These are phyloP conservation scores for Ascochyta clinopodiicola DNA, from an alignment of 2,329 filamentous ascomycete genomes.

Conservation along the genomic window DNA sequence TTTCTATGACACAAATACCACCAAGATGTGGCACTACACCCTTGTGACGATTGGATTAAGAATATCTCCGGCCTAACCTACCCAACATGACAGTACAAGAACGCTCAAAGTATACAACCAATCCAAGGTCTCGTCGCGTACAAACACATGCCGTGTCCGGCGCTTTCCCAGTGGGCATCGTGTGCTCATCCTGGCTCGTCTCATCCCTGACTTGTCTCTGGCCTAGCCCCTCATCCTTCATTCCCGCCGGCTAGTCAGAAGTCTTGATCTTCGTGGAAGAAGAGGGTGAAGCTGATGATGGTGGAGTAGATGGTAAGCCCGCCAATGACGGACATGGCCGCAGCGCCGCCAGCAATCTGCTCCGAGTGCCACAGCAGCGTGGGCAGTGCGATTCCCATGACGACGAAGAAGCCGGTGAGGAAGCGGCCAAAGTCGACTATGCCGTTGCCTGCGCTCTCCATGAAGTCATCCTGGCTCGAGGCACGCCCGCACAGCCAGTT, in stretches of 20 bases:
- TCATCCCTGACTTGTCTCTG: slow-evolving; percentile 9
- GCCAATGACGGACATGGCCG: slow-evolving; percentile 93
- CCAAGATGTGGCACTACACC: not conserved
- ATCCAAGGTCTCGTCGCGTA: slow-evolving; percentile 13
- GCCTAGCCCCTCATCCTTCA: slow-evolving; percentile 19
- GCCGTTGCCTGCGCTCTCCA: slow-evolving; percentile 80
- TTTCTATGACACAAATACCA: slow-evolving; percentile 6
- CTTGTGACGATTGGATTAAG: not conserved
- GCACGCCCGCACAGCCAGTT: slow-evolving; percentile 95
- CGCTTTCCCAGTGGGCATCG: not conserved
- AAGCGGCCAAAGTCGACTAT: slow-evolving; percentile 94
- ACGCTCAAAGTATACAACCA: slow-evolving; percentile 29
- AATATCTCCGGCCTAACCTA: slow-evolving; percentile 3
- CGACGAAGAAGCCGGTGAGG: slow-evolving; percentile 90
- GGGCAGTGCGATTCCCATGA: slow-evolving; percentile 96
- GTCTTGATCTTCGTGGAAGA: slow-evolving; percentile 97
- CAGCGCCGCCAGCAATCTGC: slow-evolving; percentile 81
- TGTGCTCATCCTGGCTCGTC: not conserved
- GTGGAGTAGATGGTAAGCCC: slow-evolving; percentile 96
- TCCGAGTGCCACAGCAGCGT: slow-evolving; percentile 85
- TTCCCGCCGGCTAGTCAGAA: slow-evolving; percentile 65
- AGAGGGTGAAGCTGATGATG: slow-evolving; percentile 97
- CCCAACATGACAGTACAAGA: slow-evolving; percentile 32
- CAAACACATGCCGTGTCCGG: slow-evolving; percentile 1
- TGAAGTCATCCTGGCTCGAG: slow-evolving; percentile 93